Percentiles rank a stretch among this genome's conserved stretches.
phyloP scores from a whole-genome alignment of 768 basidiomycete species.

The Hemileccinum impolitum region DNA sequence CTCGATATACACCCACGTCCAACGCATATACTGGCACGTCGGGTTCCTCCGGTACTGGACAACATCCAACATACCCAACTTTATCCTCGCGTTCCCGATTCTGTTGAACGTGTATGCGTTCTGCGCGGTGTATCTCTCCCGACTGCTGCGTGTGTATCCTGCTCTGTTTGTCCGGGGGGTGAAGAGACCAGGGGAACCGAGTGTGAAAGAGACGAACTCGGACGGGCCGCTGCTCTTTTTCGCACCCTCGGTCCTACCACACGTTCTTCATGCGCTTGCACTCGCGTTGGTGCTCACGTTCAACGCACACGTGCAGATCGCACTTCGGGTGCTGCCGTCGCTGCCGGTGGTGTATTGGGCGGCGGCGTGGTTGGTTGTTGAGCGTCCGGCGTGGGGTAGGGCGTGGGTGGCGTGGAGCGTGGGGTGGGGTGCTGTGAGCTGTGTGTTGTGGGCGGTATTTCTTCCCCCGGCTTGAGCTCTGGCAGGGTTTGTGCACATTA shows the following conservation, averaged over 20 bases:
- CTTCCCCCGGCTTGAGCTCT: conserved; percentile 79
- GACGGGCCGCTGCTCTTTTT: conserved; percentile 34
- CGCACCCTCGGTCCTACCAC: conserved; percentile 50
- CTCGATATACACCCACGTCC: conserved; percentile 78
- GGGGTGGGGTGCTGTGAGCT: conserved; percentile 67
- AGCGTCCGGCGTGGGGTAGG: conserved; percentile 45
- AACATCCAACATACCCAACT: conserved; percentile 78
- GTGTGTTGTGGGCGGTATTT: conserved; percentile 80
- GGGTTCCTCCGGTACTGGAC: conserved; percentile 91
- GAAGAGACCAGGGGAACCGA: neutral
- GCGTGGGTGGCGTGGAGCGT: conserved; percentile 78
- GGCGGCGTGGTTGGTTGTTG: conserved; percentile 61
- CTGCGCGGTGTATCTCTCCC: conserved; percentile 23
- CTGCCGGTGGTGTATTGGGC: conserved; percentile 87
- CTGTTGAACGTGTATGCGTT: conserved; percentile 46
- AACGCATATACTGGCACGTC: conserved; percentile 81
- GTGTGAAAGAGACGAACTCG: neutral
- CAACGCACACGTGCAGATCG: conserved; percentile 84
- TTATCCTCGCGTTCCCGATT: conserved; percentile 73
- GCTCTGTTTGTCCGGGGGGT: neutral
- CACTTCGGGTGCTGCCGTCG: conserved; percentile 70
- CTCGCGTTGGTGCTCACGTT: conserved; percentile 66
- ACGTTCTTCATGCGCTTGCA: conserved; percentile 70
- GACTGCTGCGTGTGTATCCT: conserved; percentile 3
- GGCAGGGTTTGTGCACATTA: too few species aligned